A percentile compares a stretch with the other conserved stretches of the same genome.
Evolutionary conservation across 768 basidiomycete species (phyloP).

Genomic region (Panaeolus cyanescens): DNA sequence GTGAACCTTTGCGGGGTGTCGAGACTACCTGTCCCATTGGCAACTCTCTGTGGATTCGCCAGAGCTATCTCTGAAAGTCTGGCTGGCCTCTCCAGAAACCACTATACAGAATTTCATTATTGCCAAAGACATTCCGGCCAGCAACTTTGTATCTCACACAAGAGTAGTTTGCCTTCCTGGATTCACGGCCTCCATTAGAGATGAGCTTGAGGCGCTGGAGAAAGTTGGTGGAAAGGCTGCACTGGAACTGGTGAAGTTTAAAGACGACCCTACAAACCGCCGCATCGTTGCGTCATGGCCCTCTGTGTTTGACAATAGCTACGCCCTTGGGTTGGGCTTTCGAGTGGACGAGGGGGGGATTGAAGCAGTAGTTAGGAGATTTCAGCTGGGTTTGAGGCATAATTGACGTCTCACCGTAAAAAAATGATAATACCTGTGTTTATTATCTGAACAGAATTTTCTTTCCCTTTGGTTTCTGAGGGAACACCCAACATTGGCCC

Average conservation of each 20-base stretch:
- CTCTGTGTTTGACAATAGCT: constrained; percentile 43
- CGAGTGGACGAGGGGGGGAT: constrained; percentile 47
- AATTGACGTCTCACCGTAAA: no score
- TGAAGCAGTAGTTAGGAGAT: constrained; percentile 41
- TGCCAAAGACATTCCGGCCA: constrained; percentile 47
- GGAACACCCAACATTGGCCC: no score
- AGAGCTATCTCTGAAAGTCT: constrained; percentile 46
- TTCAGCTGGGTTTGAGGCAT: constrained; percentile 15
- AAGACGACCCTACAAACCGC: constrained; percentile 43
- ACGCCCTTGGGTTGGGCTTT: constrained; percentile 44
- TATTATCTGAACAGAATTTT: no score
- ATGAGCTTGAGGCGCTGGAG: constrained; percentile 54
- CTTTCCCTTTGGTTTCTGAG: no score
- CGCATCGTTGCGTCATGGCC: constrained; percentile 53
- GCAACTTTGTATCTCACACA: constrained; percentile 41
- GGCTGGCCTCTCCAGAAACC: constrained; percentile 52
- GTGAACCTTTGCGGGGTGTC: constrained; percentile 57
- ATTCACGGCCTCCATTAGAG: constrained; percentile 55
- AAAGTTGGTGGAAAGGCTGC: constrained; percentile 52
- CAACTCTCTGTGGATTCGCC: constrained; percentile 40
- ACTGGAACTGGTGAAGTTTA: constrained; percentile 46
- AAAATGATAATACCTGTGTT: no score
- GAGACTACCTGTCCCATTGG: constrained; percentile 55
- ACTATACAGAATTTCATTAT: constrained; percentile 55
- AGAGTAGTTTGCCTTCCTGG: constrained; percentile 63